Conservation (phyloP, 805 yeast species). For the Kuraishia cidri region DNA sequence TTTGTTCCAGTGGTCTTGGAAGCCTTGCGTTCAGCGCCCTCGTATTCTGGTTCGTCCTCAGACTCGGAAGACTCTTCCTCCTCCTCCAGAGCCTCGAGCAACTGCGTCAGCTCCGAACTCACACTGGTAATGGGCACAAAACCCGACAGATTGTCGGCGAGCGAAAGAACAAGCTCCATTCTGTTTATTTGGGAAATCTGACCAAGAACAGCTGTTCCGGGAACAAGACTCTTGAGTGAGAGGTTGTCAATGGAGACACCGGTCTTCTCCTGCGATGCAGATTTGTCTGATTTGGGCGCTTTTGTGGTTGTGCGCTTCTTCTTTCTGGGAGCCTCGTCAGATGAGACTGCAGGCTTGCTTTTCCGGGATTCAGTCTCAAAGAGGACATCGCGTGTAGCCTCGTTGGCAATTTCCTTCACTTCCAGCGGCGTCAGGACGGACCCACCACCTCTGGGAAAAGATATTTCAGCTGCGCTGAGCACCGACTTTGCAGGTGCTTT, state of each 20-base stretch:
- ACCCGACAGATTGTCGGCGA: conserved; percentile 79
- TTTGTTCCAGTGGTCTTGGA: conserved; percentile 9
- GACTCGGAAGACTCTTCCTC: conserved; percentile 27
- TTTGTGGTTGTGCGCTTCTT: conserved; percentile 18
- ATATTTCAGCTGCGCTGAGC: conserved; percentile 27
- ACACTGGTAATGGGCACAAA: conserved; percentile 67
- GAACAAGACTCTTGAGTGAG: conserved; percentile 49
- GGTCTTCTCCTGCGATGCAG: conserved; percentile 17
- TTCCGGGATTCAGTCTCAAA: conserved; percentile 30
- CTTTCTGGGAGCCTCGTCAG: conserved; percentile 24
- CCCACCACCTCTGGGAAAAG: conserved; percentile 96
- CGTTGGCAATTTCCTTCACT: conserved; percentile 85
- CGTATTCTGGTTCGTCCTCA: conserved; percentile 21
- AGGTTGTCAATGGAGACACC: conserved; percentile 54
- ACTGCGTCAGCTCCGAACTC: conserved; percentile 50
- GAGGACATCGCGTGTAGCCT: conserved; percentile 82
- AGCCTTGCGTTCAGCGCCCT: conserved; percentile 13
- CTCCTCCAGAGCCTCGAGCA: conserved; percentile 50
- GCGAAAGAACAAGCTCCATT: conserved; percentile 56
- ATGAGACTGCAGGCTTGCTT: conserved; percentile 2
- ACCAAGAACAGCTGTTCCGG: conserved; percentile 74
- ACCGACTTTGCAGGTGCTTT: conserved; percentile 8
- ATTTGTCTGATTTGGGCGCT: conserved; percentile 15
- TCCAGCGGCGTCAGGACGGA: conserved; percentile 83
- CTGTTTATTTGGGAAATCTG: conserved; percentile 55